Percentiles rank a stretch among this genome's conserved stretches.
These are phyloP conservation scores for Boletus tomentosulus DNA, from an alignment of 768 basidiomycete species.

Conservation along the genomic window DNA sequence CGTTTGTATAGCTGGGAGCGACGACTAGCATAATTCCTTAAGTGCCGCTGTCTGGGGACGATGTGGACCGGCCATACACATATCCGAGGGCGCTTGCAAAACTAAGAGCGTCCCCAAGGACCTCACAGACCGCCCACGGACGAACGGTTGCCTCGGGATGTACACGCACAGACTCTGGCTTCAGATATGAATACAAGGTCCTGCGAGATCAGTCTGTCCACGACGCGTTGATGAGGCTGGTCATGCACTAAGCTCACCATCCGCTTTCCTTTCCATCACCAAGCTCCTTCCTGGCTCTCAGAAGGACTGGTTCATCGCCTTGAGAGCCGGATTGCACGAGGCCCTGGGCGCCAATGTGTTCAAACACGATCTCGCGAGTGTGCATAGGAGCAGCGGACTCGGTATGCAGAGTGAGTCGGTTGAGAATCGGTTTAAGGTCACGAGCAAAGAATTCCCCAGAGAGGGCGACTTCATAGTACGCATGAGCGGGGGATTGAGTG, in stretches of 20 bases:
- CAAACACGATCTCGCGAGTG: conserved; percentile 75
- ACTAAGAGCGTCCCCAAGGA: conserved; percentile 73
- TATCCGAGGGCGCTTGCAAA: conserved; percentile 82
- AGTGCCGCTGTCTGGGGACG: neutral
- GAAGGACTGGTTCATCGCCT: conserved; percentile 60
- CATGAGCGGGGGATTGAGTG: conserved; percentile 39
- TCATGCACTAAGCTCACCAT: conserved; percentile 45
- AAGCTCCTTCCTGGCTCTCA: conserved; percentile 75
- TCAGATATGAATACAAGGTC: conserved; percentile 75
- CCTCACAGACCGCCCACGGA: conserved; percentile 77
- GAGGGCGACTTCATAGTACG: conserved; percentile 80
- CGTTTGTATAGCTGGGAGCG: conserved; percentile 78
- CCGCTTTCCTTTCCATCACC: conserved; percentile 49
- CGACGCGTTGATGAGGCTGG: neutral
- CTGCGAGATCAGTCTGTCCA: conserved; percentile 31
- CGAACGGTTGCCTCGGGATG: conserved; percentile 86
- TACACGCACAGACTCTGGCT: conserved; percentile 78
- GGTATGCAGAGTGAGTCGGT: conserved; percentile 77
- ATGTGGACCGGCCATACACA: conserved; percentile 40
- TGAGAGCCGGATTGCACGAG: conserved; percentile 47
- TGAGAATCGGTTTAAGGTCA: conserved; percentile 72
- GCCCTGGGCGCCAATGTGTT: conserved; percentile 64
- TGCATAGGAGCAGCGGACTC: conserved; percentile 75
- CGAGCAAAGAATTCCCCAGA: conserved; percentile 78
- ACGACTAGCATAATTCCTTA: conserved; percentile 36